Evolutionary conservation across 805 yeast genomes (phyloP).

Genomic region (Hanseniaspora guilliermondii): DNA sequence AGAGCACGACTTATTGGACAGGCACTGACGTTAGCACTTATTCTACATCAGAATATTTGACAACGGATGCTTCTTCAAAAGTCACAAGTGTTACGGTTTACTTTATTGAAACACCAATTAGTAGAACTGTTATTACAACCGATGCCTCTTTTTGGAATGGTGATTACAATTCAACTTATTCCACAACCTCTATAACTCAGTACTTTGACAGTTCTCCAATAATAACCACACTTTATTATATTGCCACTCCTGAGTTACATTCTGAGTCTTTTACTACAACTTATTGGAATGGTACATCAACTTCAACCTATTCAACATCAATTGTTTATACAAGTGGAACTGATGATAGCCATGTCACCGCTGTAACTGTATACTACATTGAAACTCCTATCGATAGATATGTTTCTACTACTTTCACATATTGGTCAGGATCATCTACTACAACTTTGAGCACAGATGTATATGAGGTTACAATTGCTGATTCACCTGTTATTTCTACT

Average conservation of each 20-base stretch:
- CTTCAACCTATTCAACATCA: slow-evolving; percentile 4
- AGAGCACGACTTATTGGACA: slow-evolving; percentile 13
- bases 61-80: slow-evolving; percentile 13
- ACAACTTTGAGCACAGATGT: background rate
- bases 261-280: background rate
- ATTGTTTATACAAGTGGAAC: slow-evolving; percentile 9
- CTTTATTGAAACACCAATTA: slow-evolving; percentile 10
- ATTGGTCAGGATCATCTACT: slow-evolving; percentile 11
- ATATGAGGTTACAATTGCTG: background rate
- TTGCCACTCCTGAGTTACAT: slow-evolving; percentile 16
- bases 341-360: slow-evolving; percentile 9
- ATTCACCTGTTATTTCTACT: slow-evolving; percentile 12
- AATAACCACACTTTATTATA: slow-evolving; percentile 16
- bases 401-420: background rate
- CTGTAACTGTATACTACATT: slow-evolving; percentile 9
- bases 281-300: slow-evolving; percentile 14
- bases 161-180: background rate
- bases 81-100: slow-evolving; percentile 15
- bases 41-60: slow-evolving; percentile 13
- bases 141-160: slow-evolving; percentile 10
- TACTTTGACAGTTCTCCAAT: background rate
- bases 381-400: slow-evolving; percentile 12
- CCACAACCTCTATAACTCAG: background rate
- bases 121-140: background rate
- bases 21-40: slow-evolving; percentile 14